Percentiles rank a stretch among this genome's conserved stretches.
Conservation (phyloP, 768 basidiomycete genomes). For the Collybia sordida region DNA sequence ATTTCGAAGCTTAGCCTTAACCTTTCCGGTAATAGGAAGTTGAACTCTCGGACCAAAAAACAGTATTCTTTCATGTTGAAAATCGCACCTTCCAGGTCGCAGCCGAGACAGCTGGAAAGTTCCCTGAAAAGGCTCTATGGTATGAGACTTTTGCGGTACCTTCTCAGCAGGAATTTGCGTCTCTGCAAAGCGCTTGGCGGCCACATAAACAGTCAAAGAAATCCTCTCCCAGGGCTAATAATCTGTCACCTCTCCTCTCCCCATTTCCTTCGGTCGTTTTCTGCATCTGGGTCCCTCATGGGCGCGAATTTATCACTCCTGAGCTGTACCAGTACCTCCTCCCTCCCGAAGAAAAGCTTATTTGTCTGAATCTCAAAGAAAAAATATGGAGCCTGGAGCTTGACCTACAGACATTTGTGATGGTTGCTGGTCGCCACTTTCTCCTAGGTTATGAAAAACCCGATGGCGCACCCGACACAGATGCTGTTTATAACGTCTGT, state of each 20-base stretch:
- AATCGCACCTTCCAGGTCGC: slow-evolving; percentile 17
- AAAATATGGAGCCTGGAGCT: slow-evolving; percentile 17
- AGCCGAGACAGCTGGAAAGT: slow-evolving; percentile 12
- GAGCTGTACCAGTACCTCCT: slow-evolving; percentile 23
- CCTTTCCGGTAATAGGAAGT: not conserved
- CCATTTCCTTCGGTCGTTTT: slow-evolving; percentile 15
- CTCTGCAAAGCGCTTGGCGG: not conserved
- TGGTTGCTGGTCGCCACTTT: slow-evolving; percentile 13
- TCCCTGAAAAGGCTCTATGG: slow-evolving; percentile 18
- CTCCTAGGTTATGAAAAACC: slow-evolving; percentile 14
- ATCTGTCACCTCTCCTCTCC: not conserved
- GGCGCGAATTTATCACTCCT: slow-evolving; percentile 5
- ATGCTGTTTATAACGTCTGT: slow-evolving; percentile 6
- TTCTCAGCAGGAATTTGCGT: not conserved
- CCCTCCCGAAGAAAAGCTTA: slow-evolving; percentile 17
- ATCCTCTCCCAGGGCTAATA: not conserved
- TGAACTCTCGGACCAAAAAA: slow-evolving; percentile 5
- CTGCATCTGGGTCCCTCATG: slow-evolving; percentile 17
- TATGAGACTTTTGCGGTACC: slow-evolving; percentile 11
- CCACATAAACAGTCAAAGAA: not conserved
- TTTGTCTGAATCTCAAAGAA: slow-evolving; percentile 17
- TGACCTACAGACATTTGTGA: slow-evolving; percentile 18
- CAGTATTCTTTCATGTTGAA: slow-evolving; percentile 19
- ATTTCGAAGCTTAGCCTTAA: not conserved
- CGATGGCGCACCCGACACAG: not conserved